Percentiles rank a stretch among this genome's conserved stretches.
These are phyloP conservation scores for Trematosphaeria pertusa DNA, from an alignment of 2,329 filamentous ascomycete species.

Conservation along the genomic window DNA sequence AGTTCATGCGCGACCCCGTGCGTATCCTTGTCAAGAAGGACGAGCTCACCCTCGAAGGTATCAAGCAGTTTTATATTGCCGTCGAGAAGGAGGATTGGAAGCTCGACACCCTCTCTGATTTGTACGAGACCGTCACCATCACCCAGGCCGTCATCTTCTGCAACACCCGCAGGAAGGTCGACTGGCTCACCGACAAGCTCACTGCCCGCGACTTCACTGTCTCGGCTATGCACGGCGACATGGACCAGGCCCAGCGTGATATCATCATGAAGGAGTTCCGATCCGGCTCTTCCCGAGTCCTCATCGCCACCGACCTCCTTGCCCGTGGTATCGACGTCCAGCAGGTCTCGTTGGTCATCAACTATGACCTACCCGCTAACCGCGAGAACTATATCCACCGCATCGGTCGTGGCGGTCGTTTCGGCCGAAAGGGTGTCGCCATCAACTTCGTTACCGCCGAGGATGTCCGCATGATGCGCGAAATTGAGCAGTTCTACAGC, in stretches of 20 bases:
- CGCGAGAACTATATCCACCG: slow-evolving; percentile 99
- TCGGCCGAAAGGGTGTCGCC: slow-evolving; percentile 99
- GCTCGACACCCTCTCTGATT: slow-evolving; percentile 96
- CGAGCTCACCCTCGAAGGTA: slow-evolving; percentile 98
- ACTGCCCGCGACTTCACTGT: slow-evolving; percentile 98
- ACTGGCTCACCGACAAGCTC: slow-evolving; percentile 99
- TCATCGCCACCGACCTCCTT: slow-evolving; percentile 96
- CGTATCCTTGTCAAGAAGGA: slow-evolving; percentile 99
- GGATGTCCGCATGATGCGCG: slow-evolving; percentile 99
- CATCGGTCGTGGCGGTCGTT: slow-evolving; percentile 99
- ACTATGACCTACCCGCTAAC: slow-evolving; percentile 99
- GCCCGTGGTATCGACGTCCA: slow-evolving; percentile 99
- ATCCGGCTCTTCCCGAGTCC: slow-evolving; percentile 95
- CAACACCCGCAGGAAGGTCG: slow-evolving; percentile 99
- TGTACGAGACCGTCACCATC: slow-evolving; percentile 99
- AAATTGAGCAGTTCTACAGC: slow-evolving; percentile 99
- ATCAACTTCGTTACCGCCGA: slow-evolving; percentile 99
- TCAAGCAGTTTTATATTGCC: slow-evolving; percentile 99
- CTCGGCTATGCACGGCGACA: slow-evolving; percentile 99
- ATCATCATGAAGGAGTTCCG: slow-evolving; percentile 99
- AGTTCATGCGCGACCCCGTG: slow-evolving; percentile 99
- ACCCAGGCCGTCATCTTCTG: slow-evolving; percentile 99
- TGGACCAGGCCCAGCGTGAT: slow-evolving; percentile 98
- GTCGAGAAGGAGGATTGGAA: slow-evolving; percentile 99
- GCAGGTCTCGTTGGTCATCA: slow-evolving; percentile 99